Percentiles rank a stretch among this genome's conserved stretches.
phyloP scores from a whole-genome alignment of 2,329 filamentous ascomycete species.

The Fusarium longipes region DNA sequence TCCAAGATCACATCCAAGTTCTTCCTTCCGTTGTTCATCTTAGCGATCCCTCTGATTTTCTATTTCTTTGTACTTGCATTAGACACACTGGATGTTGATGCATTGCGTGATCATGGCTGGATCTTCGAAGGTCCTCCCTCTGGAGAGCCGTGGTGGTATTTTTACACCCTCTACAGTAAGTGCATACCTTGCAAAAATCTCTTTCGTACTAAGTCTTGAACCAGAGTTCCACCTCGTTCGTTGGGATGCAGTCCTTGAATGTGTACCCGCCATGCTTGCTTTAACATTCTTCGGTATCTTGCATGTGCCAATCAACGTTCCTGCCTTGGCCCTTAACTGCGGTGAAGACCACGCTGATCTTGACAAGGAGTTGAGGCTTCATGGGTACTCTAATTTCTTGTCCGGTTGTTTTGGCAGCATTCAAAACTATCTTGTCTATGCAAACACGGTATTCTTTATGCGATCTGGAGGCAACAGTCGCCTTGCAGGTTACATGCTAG shows the following conservation, averaged over 20 bases:
- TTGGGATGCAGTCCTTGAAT: conserved; percentile 85
- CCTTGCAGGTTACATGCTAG: conserved; percentile 86
- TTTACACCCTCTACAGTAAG: conserved; percentile 94
- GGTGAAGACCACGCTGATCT: conserved; percentile 93
- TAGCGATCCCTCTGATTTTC: conserved; percentile 79
- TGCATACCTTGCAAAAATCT: conserved; percentile 15
- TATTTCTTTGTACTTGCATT: conserved; percentile 80
- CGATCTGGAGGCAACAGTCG: conserved; percentile 89
- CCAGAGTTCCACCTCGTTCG: conserved; percentile 83
- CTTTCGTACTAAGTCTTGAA: conserved; percentile 30
- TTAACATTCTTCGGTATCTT: conserved; percentile 97
- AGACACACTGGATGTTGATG: conserved; percentile 73
- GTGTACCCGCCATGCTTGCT: conserved; percentile 93
- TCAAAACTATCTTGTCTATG: conserved; percentile 96
- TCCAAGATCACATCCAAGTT: conserved; percentile 83
- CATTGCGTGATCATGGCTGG: conserved; percentile 82
- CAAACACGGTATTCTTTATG: conserved; percentile 97
- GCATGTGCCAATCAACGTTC: conserved; percentile 98
- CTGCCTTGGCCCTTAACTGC: conserved; percentile 87
- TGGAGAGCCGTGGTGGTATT: conserved; percentile 95
- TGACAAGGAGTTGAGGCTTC: conserved; percentile 89
- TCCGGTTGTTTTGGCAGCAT: conserved; percentile 91
- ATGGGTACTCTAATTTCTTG: conserved; percentile 91
- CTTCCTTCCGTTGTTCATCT: conserved; percentile 87
- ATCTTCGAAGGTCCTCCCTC: conserved; percentile 88